These are phyloP conservation scores for Trichoderma hamatum DNA, from an alignment of 2,329 filamentous ascomycete genomes.

Conservation along the genomic window DNA sequence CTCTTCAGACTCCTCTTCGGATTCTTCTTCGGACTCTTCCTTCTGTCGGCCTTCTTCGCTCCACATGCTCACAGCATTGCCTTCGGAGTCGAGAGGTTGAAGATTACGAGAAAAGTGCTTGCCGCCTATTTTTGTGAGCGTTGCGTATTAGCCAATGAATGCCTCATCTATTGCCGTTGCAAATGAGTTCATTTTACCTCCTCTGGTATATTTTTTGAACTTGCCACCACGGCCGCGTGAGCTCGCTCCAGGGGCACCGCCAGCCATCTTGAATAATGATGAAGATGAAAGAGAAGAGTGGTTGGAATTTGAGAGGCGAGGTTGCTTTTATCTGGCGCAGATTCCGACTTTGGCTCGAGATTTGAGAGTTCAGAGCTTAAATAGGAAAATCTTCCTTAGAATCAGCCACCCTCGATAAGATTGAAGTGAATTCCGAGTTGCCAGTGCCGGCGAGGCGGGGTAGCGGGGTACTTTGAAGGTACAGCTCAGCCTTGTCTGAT, in stretches of 20 bases:
- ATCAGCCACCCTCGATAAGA: constrained; percentile 1
- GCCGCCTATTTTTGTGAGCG: constrained; percentile 63
- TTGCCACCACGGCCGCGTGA: constrained; percentile 86
- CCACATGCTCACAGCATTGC: constrained; percentile 90
- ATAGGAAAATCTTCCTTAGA: background rate
- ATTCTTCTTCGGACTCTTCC: constrained; percentile 56
- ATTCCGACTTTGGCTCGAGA: background rate
- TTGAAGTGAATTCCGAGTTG: constrained; percentile 20
- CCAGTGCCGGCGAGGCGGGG: constrained; percentile 38
- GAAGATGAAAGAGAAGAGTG: background rate
- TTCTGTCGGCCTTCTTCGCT: constrained; percentile 57
- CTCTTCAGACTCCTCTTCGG: constrained; percentile 48
- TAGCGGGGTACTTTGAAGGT: constrained; percentile 41
- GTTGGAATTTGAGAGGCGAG: background rate
- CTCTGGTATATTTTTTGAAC: constrained; percentile 89
- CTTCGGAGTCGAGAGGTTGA: constrained; percentile 83
- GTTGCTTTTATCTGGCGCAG: background rate
- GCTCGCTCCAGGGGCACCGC: constrained; percentile 49
- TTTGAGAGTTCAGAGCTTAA: background rate
- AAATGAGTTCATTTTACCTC: constrained; percentile 61
- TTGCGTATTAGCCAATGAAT: background rate
- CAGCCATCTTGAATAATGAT: constrained; percentile 48
- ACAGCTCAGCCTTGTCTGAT: constrained; percentile 17
- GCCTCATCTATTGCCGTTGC: background rate
- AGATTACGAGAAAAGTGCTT: constrained; percentile 95